Base-by-base conservation (phyloP, 140 eudicot species). In the Oenanthe javanica region DNA sequence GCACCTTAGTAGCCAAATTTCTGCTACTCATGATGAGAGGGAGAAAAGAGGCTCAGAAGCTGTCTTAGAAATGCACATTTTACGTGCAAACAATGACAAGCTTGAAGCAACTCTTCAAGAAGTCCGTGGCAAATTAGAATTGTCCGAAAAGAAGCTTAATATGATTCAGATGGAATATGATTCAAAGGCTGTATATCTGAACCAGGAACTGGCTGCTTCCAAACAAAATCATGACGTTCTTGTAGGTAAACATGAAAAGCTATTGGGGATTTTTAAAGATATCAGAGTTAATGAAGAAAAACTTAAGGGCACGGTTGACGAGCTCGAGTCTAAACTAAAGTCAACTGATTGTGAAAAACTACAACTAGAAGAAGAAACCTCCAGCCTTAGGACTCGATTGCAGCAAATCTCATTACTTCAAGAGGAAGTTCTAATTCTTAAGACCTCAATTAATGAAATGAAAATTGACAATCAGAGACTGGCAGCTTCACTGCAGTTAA, bases 341-440 rank as follows among this genome's bases (percentile, higher is more conserved):
- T 67, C 84, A n/a, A 80, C 85, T 59, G 94, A 89, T 66, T 84
- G 78, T 81, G 87, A 89, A 82, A 86, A 77, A 73, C 83, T 84
- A 63, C 91, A 87, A 43, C 83, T 92, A 72, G 77, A 82, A 13
- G 90, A 89, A 82, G 95, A 92, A 79, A 88, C 85, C 78, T 82
- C 86, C 43, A 82, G 84, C 82, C 87, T 92, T n/a, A 64, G 81
- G 50, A 79, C 19, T 76, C 90, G 88, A 55, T 63, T 92, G 89
- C 85, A 81, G 84, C 87, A 84, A 63, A 61, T 89, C 49, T 83
- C 93, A 18, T 21, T 42, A 36, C 83, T 90, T 75, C 95, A 90
- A 61, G 89, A 87, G 67, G 95, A 92, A 83, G 86, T 90, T 52
- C 80, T 92, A 85, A 66, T 50, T 79, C 87, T 92, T 67, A 90